Evolutionary conservation across 2,329 filamentous ascomycete genomes (phyloP), one percentile per base, ranked within the genome.

Genomic region (Pyrenophora tritici-repentis): DNA sequence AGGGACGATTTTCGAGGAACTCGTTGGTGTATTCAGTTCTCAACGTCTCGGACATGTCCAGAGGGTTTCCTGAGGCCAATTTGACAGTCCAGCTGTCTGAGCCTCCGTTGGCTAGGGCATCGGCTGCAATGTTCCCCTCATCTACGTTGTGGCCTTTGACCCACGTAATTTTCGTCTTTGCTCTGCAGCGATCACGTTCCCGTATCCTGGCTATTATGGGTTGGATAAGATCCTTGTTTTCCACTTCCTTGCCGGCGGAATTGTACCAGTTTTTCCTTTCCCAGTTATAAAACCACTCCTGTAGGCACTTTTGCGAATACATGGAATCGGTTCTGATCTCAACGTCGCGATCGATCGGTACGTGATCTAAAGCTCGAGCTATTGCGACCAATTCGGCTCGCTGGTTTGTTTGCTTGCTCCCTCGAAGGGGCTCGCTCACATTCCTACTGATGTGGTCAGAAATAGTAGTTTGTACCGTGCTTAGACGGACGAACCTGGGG

Each of bases 341-440:
- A 10, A 95, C 82, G 53, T 85, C 79, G 50, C 88, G 82, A 50
- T 86, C 80, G 13, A 83, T 75, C 0, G 89, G 86, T 2, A 87
- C 85, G 38, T 87, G 83, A 66, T 97, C 86, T 17, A 97, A 80
- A 0, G 92, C 92, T 50, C 92, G 88, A 24, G 90, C 79, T 56
- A 97, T 88, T 6, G 91, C 94, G 18, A 89, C 92, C 51, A 99
- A 79, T 76, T 99, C 94, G n/a, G 93, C 94, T 3, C 94, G 89
- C 73, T 97, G 91, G 71, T 99, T 99, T 1, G 94, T 97, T 75
- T 97, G 94, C 8, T 81, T 79, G 13, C 81, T 78, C 42, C 91
- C 91, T 43, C 80, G 75, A 2, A 97, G 82, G 3, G 86, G 85
- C 73, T 95, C 91, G 10, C 89, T 90, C 18, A 96, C 75, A 65